Evolutionary conservation across 192 early-diverging fungal genomes (phyloP).

Genomic region (Umbelopsis sp.): DNA sequence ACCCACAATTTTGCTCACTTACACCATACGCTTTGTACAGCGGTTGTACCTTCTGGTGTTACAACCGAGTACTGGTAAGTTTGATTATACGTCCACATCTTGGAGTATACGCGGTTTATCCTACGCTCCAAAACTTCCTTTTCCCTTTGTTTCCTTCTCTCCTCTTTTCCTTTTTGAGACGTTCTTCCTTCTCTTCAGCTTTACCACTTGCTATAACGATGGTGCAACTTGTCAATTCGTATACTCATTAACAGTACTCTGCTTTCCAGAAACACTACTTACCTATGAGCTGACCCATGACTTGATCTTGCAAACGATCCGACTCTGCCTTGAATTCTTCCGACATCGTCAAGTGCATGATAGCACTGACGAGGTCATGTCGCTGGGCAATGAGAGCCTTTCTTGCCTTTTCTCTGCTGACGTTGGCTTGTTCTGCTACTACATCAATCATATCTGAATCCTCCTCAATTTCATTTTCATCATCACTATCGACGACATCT

Average conservation of each 20-base stretch:
- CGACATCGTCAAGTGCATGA: constrained; percentile 50
- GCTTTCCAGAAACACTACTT: neutral
- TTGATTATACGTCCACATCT: constrained; percentile 55
- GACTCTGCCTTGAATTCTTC: constrained; percentile 40
- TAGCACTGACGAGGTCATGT: constrained; percentile 63
- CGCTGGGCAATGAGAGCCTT: constrained; percentile 52
- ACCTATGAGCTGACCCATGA: constrained; percentile 31
- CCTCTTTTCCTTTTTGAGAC: constrained; percentile 29
- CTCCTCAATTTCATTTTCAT: constrained; percentile 40
- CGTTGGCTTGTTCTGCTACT: constrained; percentile 60
- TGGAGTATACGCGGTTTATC: constrained; percentile 33
- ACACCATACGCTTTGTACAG: constrained; percentile 53
- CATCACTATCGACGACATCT: constrained; percentile 39
- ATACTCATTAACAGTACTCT: too few species aligned
- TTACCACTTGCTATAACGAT: constrained; percentile 23
- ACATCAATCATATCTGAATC: constrained; percentile 51
- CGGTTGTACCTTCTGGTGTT: constrained; percentile 44
- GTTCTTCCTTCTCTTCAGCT: constrained; percentile 36
- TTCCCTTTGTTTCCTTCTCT: constrained; percentile 24
- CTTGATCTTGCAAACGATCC: constrained; percentile 45
- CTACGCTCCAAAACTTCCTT: constrained; percentile 32
- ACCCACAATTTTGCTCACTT: constrained; percentile 21
- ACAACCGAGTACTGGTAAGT: constrained; percentile 55
- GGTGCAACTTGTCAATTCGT: too few species aligned
- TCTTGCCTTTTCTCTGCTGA: constrained; percentile 55